Conservation (phyloP, 352 stramenopile genomes). For the Blastocystis hominis region DNA sequence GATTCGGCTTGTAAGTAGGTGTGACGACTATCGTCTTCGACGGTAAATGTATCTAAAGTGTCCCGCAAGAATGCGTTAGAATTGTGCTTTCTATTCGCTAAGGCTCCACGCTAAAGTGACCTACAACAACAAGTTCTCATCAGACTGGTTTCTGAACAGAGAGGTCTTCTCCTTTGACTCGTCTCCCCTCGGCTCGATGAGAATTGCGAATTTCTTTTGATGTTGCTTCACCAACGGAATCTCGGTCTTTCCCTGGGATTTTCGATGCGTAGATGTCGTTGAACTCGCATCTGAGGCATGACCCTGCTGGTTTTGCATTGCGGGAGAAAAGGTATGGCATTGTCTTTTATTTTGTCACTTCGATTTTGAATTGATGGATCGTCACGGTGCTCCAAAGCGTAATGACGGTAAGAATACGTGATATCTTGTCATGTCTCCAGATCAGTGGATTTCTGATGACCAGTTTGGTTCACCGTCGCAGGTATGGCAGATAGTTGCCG, state of each 20-base stretch:
- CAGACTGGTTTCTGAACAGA: not conserved
- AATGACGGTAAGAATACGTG: not conserved
- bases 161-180: not conserved
- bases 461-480: not conserved
- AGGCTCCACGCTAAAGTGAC: not conserved
- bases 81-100: slow-evolving; percentile 23
- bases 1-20: slow-evolving; percentile 31
- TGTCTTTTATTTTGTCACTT: not conserved
- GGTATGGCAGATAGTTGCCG: not conserved
- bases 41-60: not conserved
- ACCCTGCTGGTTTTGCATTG: not conserved
- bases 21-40: not conserved
- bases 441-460: not conserved
- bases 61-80: not conserved
- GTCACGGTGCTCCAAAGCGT: not conserved
- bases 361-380: not conserved
- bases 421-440: not conserved
- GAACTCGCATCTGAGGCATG: not conserved
- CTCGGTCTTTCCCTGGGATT: not conserved
- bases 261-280: not conserved
- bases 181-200: not conserved
- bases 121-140: slow-evolving; percentile 30
- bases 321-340: not conserved
- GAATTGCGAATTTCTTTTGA: not conserved
- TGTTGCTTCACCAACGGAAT: slow-evolving; percentile 25